Conservation (phyloP, 2,329 filamentous ascomycete genomes). For the Amesomyces nigricolor region DNA sequence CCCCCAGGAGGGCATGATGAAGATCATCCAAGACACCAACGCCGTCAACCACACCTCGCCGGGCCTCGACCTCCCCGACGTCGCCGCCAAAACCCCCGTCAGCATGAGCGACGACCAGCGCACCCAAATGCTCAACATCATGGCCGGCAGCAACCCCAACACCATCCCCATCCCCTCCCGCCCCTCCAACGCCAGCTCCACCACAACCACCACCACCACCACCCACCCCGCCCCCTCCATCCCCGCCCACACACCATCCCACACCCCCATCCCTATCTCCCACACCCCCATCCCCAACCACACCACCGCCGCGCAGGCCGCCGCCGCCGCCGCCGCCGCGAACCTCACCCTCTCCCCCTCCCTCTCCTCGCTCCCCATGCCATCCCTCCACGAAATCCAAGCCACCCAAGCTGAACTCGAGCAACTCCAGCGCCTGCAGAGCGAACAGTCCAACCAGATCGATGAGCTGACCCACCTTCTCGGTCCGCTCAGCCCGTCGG, state of each 20-base stretch:
- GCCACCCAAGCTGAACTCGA: slow-evolving; percentile 72
- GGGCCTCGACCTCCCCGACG: slow-evolving; percentile 49
- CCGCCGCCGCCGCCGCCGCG: not conserved
- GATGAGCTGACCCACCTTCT: slow-evolving; percentile 68
- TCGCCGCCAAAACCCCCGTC: slow-evolving; percentile 51
- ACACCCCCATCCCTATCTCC: not conserved
- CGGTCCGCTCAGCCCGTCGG: slow-evolving; percentile 73
- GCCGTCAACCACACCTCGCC: slow-evolving; percentile 40
- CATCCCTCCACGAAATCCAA: slow-evolving; percentile 55
- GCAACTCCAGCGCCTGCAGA: slow-evolving; percentile 69
- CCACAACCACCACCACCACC: slow-evolving; percentile 23
- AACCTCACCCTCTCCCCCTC: slow-evolving; percentile 39
- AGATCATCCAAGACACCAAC: slow-evolving; percentile 59
- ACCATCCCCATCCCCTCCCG: slow-evolving; percentile 22
- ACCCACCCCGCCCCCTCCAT: slow-evolving; percentile 13
- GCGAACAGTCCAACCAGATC: slow-evolving; percentile 71
- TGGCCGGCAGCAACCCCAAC: slow-evolving; percentile 42
- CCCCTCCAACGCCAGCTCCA: slow-evolving; percentile 17
- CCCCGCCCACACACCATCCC: slow-evolving; percentile 21
- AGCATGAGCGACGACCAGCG: slow-evolving; percentile 53
- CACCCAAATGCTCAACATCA: slow-evolving; percentile 53
- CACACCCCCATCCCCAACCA: not conserved
- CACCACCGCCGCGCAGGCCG: not conserved
- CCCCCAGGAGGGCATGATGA: slow-evolving; percentile 58
- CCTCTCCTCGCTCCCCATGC: slow-evolving; percentile 43